These are phyloP conservation scores for Zygoascus sp. DNA, from an alignment of 1,139 yeast genomes.

Conservation along the genomic window DNA sequence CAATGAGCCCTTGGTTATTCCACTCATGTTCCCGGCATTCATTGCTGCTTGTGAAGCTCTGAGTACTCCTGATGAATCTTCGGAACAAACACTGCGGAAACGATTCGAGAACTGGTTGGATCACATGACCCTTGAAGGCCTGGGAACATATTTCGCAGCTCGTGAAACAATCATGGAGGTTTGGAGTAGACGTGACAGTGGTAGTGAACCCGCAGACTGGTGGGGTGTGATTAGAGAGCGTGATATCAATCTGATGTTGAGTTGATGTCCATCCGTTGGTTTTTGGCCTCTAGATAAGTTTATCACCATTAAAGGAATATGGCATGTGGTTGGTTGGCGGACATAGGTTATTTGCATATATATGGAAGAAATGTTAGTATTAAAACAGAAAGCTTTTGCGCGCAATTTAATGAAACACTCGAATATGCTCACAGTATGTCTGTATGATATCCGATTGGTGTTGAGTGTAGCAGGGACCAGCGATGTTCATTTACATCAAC, in stretches of 20 bases:
- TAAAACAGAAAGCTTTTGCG: no score
- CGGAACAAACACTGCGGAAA: slow-evolving; percentile 47
- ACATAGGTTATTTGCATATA: background rate
- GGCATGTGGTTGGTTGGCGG: no score
- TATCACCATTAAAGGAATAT: background rate
- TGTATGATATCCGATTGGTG: no score
- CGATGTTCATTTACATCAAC: no score
- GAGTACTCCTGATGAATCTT: slow-evolving; percentile 29
- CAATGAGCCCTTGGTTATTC: slow-evolving; percentile 58
- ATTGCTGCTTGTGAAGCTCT: slow-evolving; percentile 84
- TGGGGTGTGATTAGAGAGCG: slow-evolving; percentile 73
- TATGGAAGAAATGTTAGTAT: background rate
- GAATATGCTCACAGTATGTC: no score
- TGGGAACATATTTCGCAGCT: slow-evolving; percentile 86
- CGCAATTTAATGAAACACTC: no score
- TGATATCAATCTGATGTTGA: slow-evolving; percentile 80
- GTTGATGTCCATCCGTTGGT: no score
- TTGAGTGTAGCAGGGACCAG: no score
- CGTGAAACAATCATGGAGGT: slow-evolving; percentile 81
- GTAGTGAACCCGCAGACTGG: slow-evolving; percentile 65
- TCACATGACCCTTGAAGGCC: slow-evolving; percentile 65
- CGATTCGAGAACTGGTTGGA: slow-evolving; percentile 79
- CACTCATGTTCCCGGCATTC: slow-evolving; percentile 85
- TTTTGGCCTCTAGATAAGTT: no score
- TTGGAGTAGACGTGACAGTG: slow-evolving; percentile 68